Evolutionary conservation across 345 rosid genomes (phyloP).

Genomic region (Corymbia maculata): DNA sequence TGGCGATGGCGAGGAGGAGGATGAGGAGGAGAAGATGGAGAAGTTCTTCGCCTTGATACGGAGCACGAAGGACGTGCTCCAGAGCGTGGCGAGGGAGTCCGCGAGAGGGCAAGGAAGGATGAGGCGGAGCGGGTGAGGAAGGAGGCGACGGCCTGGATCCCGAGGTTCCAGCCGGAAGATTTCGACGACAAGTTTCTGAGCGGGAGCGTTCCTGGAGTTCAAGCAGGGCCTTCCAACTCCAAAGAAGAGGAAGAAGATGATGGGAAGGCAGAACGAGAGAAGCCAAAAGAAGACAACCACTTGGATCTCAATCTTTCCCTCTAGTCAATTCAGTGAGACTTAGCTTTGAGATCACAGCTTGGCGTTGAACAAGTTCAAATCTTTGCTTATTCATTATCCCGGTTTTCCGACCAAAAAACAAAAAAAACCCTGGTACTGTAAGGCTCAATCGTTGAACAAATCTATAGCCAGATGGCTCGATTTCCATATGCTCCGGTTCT

Average conservation of each 20-base stretch:
- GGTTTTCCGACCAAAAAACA: too few species aligned
- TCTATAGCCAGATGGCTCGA: not conserved
- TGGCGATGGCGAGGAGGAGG: not conserved
- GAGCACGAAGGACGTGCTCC: slow-evolving; percentile 10
- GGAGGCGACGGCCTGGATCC: slow-evolving; percentile 5
- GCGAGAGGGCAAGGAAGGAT: not conserved
- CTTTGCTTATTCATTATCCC: not conserved
- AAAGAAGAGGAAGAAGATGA: not conserved
- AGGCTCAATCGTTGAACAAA: not conserved
- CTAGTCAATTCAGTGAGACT: not conserved
- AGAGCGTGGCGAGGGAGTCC: not conserved
- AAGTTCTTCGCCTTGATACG: slow-evolving; percentile 19
- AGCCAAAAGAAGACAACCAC: not conserved
- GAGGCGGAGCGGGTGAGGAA: too few species aligned
- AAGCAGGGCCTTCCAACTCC: slow-evolving; percentile 1
- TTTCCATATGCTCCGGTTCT: not conserved
- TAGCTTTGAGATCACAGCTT: not conserved
- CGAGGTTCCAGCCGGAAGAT: slow-evolving; percentile 12
- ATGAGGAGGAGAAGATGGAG: slow-evolving; percentile 12
- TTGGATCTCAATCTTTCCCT: slow-evolving; percentile 1
- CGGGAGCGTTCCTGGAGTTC: not conserved
- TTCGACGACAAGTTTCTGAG: not conserved
- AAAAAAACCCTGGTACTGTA: not conserved
- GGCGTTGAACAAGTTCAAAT: not conserved
- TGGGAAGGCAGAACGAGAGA: not conserved